Conservation (phyloP, 116 monocot genomes). For the Trichopus zeylanicus region DNA sequence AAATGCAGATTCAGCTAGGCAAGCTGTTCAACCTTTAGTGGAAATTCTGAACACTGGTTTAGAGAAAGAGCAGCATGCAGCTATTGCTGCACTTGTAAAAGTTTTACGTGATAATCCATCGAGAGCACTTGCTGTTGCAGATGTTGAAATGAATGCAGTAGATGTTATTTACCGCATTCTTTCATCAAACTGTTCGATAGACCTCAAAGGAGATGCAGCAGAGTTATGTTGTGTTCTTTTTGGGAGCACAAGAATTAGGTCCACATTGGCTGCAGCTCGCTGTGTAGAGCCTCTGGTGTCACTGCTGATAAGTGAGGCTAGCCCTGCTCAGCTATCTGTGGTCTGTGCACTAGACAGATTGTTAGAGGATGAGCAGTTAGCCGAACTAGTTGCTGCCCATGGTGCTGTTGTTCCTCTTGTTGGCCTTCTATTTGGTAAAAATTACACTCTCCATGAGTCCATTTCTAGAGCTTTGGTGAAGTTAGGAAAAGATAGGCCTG, state of each 20-base stretch:
- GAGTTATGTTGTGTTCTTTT: slow-evolving; percentile 92
- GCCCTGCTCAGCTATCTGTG: slow-evolving; percentile 69
- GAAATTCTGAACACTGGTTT: slow-evolving; percentile 84
- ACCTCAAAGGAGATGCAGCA: slow-evolving; percentile 94
- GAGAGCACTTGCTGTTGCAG: slow-evolving; percentile 67
- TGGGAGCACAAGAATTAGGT: slow-evolving; percentile 79
- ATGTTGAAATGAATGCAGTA: slow-evolving; percentile 87
- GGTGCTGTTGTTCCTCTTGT: slow-evolving; percentile 84
- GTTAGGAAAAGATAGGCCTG: slow-evolving; percentile 83
- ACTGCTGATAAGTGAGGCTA: slow-evolving; percentile 45
- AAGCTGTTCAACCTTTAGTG: slow-evolving; percentile 89
- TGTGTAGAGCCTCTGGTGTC: slow-evolving; percentile 93
- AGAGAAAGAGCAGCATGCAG: slow-evolving; percentile 94
- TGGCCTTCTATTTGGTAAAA: slow-evolving; percentile 67
- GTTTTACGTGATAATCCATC: slow-evolving; percentile 74
- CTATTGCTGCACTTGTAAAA: slow-evolving; percentile 86
- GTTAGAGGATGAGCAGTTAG: slow-evolving; percentile 87
- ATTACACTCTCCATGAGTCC: slow-evolving; percentile 69
- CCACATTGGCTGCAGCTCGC: slow-evolving; percentile 70
- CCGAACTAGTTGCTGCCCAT: slow-evolving; percentile 70
- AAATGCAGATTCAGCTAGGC: slow-evolving; percentile 69
- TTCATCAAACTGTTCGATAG: slow-evolving; percentile 69
- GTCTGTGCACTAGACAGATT: slow-evolving; percentile 83
- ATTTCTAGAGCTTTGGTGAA: slow-evolving; percentile 81
- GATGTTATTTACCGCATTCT: slow-evolving; percentile 95